phyloP scores from a whole-genome alignment of 2,329 filamentous ascomycete species.

The Rhynchosporium graminicola region DNA sequence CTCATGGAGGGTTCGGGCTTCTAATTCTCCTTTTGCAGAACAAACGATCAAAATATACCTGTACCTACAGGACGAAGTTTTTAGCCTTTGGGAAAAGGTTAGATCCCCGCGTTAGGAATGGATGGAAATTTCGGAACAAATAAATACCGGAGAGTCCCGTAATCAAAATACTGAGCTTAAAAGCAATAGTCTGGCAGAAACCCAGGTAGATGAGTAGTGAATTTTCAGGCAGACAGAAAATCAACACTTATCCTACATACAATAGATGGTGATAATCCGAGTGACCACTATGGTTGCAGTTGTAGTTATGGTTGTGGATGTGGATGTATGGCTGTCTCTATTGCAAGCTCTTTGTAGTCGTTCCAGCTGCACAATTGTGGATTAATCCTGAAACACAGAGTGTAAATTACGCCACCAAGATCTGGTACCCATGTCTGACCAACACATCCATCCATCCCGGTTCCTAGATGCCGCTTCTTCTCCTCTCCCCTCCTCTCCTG shows the following conservation, averaged over 20 bases:
- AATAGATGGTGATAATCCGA: not conserved
- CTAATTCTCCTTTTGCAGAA: not conserved
- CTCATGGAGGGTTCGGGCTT: not conserved
- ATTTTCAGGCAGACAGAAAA: too few relatives aligned
- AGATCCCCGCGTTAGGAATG: constrained; percentile 6
- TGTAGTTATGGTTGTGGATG: not conserved
- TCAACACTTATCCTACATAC: not conserved
- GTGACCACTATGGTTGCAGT: not conserved
- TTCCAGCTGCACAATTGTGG: not conserved
- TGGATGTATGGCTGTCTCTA: not conserved
- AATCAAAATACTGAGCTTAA: too few relatives aligned
- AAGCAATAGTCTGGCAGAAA: too few relatives aligned
- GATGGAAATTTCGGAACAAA: not conserved
- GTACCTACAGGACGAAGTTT: too few relatives aligned
- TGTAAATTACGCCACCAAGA: constrained; percentile 1
- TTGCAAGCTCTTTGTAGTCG: not conserved
- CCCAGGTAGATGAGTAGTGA: too few relatives aligned
- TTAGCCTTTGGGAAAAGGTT: too few relatives aligned
- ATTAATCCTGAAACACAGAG: constrained; percentile 3
- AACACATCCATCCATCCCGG: not conserved
- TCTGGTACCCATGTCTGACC: constrained; percentile 4
- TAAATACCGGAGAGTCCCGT: too few relatives aligned
- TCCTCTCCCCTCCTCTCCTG: constrained; percentile 2
- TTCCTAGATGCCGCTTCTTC: constrained; percentile 4
- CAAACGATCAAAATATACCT: too few relatives aligned